Percentiles rank a stretch among this genome's conserved stretches.
Evolutionary conservation across 495 filamentous ascomycete species (phyloP).

Genomic region (Xylaria nigripes): DNA sequence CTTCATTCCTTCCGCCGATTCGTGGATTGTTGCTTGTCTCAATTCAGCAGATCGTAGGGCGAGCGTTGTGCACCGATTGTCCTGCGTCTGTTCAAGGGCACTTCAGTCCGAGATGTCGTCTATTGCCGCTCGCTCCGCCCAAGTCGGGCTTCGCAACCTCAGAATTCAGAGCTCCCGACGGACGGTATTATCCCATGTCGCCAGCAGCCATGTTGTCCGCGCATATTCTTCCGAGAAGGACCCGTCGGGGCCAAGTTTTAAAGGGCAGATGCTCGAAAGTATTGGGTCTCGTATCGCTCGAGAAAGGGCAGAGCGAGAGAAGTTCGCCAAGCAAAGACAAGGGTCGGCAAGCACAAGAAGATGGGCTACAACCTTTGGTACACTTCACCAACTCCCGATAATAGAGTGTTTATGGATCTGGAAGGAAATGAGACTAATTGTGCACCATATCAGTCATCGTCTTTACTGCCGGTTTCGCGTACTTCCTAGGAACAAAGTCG

Average conservation of each 20-base stretch:
- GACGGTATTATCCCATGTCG: conserved; percentile 9
- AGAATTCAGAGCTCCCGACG: conserved; percentile 6
- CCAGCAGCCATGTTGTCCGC: conserved; percentile 6
- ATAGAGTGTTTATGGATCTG: background rate
- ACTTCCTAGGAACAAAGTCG: conserved; percentile 59
- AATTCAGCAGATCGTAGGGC: background rate
- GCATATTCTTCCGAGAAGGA: conserved; percentile 23
- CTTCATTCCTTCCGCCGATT: background rate
- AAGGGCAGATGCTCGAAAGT: conserved; percentile 80
- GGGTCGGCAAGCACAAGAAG: conserved; percentile 47
- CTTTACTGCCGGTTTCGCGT: conserved; percentile 55
- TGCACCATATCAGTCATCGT: conserved; percentile 38
- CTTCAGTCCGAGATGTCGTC: conserved; percentile 19
- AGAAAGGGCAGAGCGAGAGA: conserved; percentile 62
- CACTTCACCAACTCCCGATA: background rate
- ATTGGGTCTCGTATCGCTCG: conserved; percentile 65
- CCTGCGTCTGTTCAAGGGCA: conserved; percentile 1
- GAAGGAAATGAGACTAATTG: conserved; percentile 7
- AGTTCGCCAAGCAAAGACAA: conserved; percentile 51
- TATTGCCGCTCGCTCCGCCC: conserved; percentile 13
- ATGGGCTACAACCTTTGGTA: conserved; percentile 59
- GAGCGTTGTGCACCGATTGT: conserved; percentile 4
- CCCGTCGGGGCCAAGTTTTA: conserved; percentile 49
- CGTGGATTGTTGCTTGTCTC: background rate
- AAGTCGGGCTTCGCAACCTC: conserved; percentile 14